Conservation (phyloP, 768 basidiomycete genomes). For the Lanmaoa pseudosensibilis region DNA sequence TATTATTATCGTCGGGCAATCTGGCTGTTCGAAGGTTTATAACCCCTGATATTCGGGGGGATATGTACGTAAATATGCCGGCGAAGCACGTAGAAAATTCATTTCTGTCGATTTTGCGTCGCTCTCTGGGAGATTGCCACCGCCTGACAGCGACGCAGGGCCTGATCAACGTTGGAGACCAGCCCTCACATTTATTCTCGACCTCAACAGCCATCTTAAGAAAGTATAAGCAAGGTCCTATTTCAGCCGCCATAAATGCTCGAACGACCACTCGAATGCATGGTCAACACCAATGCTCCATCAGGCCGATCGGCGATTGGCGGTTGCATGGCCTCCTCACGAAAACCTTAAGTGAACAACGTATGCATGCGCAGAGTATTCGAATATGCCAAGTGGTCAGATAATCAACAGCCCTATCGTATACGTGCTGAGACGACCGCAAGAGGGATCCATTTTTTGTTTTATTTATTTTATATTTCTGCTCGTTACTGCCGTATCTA, state of each 20-base stretch:
- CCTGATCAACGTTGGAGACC: slow-evolving; percentile 15
- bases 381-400: slow-evolving; percentile 1
- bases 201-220: background rate
- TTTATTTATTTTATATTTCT: background rate
- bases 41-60: slow-evolving; percentile 60
- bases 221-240: background rate
- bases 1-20: slow-evolving; percentile 58
- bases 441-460: background rate
- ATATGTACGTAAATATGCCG: slow-evolving; percentile 57
- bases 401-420: slow-evolving; percentile 1
- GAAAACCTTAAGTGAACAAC: slow-evolving; percentile 12
- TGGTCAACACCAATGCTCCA: slow-evolving; percentile 1
- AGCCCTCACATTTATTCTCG: background rate
- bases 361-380: slow-evolving; percentile 1
- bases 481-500: background rate
- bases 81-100: slow-evolving; percentile 35
- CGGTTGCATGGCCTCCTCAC: slow-evolving; percentile 28
- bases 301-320: slow-evolving; percentile 33
- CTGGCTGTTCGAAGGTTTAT: slow-evolving; percentile 49
- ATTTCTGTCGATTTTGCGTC: slow-evolving; percentile 32
- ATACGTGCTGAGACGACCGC: background rate
- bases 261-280: slow-evolving; percentile 2
- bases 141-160: slow-evolving; percentile 13
- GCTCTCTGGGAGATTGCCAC: slow-evolving; percentile 27
- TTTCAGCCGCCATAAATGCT: slow-evolving; percentile 2